Percentiles rank a stretch among this genome's conserved stretches.
These are phyloP conservation scores for Aspergillus heteromorphus DNA, from an alignment of 495 filamentous ascomycete species.

Conservation along the genomic window DNA sequence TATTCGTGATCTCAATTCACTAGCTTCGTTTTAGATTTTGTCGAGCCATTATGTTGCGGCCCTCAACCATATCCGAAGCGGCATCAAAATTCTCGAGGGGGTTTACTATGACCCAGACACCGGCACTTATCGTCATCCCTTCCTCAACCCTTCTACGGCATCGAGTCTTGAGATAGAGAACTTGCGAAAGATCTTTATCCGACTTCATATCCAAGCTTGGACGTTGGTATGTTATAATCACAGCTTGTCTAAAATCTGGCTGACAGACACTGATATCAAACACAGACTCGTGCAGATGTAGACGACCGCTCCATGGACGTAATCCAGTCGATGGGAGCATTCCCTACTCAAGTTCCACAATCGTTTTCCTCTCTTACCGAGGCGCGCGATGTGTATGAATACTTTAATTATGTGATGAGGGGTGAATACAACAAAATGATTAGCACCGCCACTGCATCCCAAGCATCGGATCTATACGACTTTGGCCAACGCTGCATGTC, in stretches of 20 bases:
- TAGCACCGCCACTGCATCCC: neutral
- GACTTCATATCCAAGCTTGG: slow-evolving; percentile 15
- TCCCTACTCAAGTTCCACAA: neutral
- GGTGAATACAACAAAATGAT: neutral
- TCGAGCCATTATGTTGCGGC: slow-evolving; percentile 29
- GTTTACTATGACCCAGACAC: slow-evolving; percentile 9
- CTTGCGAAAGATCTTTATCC: slow-evolving; percentile 11
- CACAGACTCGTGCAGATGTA: neutral
- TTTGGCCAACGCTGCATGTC: slow-evolving; percentile 3
- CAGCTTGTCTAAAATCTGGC: too few relatives aligned
- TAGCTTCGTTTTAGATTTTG: slow-evolving; percentile 16
- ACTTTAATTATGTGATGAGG: slow-evolving; percentile 2
- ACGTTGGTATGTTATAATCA: slow-evolving; percentile 1
- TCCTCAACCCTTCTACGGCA: slow-evolving; percentile 8
- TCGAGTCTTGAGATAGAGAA: slow-evolving; percentile 5
- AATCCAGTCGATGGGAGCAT: neutral
- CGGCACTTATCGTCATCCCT: slow-evolving; percentile 9
- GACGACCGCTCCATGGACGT: neutral
- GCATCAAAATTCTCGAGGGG: slow-evolving; percentile 26
- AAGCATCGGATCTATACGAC: neutral
- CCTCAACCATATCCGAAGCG: slow-evolving; percentile 27
- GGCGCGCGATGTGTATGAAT: slow-evolving; percentile 19
- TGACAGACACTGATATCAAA: neutral
- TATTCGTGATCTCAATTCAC: neutral
- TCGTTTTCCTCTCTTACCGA: slow-evolving; percentile 17